Conservation (phyloP, 805 yeast species). For the Debaryomyces castellii region DNA sequence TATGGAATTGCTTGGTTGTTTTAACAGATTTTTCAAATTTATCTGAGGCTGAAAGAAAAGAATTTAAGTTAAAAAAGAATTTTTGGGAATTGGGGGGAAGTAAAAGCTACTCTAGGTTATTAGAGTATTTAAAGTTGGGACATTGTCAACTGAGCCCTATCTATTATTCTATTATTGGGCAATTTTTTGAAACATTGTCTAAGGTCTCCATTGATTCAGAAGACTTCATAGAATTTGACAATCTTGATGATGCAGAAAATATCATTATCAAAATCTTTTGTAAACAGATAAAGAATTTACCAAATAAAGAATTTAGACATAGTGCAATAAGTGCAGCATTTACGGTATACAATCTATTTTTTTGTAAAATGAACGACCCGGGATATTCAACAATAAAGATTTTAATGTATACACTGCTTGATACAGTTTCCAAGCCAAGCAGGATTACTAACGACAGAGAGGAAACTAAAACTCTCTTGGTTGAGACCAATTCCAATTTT, state of each 20-base stretch:
- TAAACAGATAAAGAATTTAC: slow-evolving; percentile 14
- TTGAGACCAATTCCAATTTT: slow-evolving; percentile 1
- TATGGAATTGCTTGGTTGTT: slow-evolving; percentile 46
- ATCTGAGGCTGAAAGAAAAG: neutral
- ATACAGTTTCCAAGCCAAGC: slow-evolving; percentile 6
- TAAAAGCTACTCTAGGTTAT: slow-evolving; percentile 39
- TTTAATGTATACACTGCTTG: slow-evolving; percentile 5
- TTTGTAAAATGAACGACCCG: neutral
- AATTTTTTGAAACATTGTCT: slow-evolving; percentile 20
- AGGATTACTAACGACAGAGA: neutral
- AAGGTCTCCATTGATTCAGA: slow-evolving; percentile 11
- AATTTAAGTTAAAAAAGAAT: slow-evolving; percentile 38
- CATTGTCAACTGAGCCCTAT: slow-evolving; percentile 51
- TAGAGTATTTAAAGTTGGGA: slow-evolving; percentile 50
- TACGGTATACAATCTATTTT: slow-evolving; percentile 13
- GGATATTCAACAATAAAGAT: neutral
- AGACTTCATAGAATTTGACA: slow-evolving; percentile 17
- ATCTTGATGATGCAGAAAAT: slow-evolving; percentile 16
- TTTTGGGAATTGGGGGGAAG: slow-evolving; percentile 55
- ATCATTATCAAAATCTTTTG: slow-evolving; percentile 16
- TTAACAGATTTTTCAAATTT: slow-evolving; percentile 29
- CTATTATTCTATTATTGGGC: slow-evolving; percentile 39
- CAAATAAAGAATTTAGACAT: slow-evolving; percentile 15
- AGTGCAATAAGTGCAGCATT: slow-evolving; percentile 20
- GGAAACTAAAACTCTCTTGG: too few species aligned